Evolutionary conservation across 306 rosid species (phyloP).

Genomic region (Lathyrus aphaca): DNA sequence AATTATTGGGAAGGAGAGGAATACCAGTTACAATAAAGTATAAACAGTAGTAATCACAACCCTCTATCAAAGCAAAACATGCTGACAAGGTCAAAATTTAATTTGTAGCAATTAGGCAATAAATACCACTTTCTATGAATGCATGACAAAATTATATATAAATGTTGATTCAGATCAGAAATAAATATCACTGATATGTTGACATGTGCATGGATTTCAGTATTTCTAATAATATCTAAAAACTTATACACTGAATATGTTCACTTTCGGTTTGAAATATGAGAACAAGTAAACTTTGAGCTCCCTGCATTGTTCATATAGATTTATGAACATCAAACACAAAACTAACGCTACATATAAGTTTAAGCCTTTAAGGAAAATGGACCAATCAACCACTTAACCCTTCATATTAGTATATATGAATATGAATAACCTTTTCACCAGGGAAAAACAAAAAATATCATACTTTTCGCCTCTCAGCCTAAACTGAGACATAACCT

Average conservation of each 20-base stretch:
- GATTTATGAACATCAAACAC: neutral
- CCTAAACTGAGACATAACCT: neutral
- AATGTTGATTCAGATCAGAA: no score
- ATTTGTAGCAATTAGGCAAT: constrained; percentile 6
- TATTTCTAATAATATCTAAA: constrained; percentile 9
- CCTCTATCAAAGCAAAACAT: constrained; percentile 15
- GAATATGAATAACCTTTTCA: neutral
- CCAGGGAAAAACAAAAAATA: neutral
- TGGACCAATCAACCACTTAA: neutral
- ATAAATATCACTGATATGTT: neutral
- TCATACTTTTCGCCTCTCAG: neutral
- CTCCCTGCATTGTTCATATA: constrained; percentile 14
- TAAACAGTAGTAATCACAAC: constrained; percentile 17
- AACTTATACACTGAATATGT: neutral
- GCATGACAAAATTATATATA: neutral
- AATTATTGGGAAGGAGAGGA: constrained; percentile 29
- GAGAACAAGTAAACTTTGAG: neutral
- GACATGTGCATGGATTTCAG: constrained; percentile 4
- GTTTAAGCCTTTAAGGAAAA: constrained; percentile 19
- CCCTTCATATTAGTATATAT: neutral
- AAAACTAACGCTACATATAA: neutral
- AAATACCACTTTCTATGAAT: constrained; percentile 14
- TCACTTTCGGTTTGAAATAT: neutral
- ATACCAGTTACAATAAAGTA: constrained; percentile 3
- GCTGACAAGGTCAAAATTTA: neutral